Conservation (phyloP, 2,329 filamentous ascomycete species). For the Colletotrichum noveboracense region DNA sequence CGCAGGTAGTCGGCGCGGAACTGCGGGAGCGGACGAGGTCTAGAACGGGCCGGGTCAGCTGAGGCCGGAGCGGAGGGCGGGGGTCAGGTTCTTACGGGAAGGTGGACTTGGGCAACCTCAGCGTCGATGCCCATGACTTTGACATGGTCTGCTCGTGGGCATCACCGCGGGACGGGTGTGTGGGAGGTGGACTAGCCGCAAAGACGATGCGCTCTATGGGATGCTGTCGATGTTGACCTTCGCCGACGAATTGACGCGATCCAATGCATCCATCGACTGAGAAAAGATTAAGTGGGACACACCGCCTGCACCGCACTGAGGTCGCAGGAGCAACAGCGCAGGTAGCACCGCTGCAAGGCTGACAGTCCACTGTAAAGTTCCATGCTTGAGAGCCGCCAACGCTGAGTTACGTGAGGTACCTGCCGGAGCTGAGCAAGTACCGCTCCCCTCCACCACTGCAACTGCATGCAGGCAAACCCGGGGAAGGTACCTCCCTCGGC, state of each 20-base stretch:
- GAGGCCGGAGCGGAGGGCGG: constrained; percentile 24
- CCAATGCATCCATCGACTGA: neutral
- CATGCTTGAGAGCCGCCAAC: neutral
- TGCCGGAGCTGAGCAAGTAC: neutral
- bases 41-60: constrained; percentile 30
- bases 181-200: neutral
- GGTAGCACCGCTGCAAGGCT: neutral
- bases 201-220: neutral
- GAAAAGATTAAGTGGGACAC: neutral
- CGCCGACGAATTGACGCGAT: neutral
- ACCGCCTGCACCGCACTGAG: neutral
- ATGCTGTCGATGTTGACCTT: neutral
- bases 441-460: neutral
- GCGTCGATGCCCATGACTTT: constrained; percentile 75
- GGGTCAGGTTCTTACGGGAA: constrained; percentile 63
- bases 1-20: constrained; percentile 66
- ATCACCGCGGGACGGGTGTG: constrained; percentile 5
- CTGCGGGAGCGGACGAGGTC: constrained; percentile 56
- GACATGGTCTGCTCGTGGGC: constrained; percentile 36
- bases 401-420: neutral
- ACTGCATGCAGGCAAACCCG: neutral
- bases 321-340: neutral
- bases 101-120: constrained; percentile 76
- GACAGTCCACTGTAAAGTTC: neutral
- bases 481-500: neutral